phyloP scores from a whole-genome alignment of 805 yeast species.

The Starmerella gropengiesseri region DNA sequence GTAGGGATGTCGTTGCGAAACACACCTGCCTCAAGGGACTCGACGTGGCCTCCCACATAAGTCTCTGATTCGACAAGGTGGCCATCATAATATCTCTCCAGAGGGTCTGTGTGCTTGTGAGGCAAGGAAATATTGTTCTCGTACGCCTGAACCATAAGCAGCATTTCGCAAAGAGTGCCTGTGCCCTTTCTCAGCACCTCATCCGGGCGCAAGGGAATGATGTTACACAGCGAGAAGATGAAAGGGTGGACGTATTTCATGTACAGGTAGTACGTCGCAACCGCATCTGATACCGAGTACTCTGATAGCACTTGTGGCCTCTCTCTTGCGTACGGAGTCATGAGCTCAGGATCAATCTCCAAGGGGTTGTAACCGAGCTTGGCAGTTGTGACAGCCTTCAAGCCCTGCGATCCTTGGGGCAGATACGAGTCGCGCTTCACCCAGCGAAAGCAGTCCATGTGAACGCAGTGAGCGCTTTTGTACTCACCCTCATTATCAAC shows the following conservation, averaged over 20 bases:
- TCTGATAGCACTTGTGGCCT: slow-evolving; percentile 87
- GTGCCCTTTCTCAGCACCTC: slow-evolving; percentile 95
- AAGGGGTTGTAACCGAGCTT: slow-evolving; percentile 93
- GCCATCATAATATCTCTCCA: slow-evolving; percentile 91
- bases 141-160: slow-evolving; percentile 90
- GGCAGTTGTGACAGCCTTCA: slow-evolving; percentile 93
- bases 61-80: slow-evolving; percentile 91
- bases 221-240: slow-evolving; percentile 87
- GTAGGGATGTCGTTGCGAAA: slow-evolving; percentile 77
- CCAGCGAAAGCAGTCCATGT: slow-evolving; percentile 97
- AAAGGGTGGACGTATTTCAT: slow-evolving; percentile 97
- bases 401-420: slow-evolving; percentile 98
- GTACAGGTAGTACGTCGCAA: slow-evolving; percentile 90
- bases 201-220: slow-evolving; percentile 92
- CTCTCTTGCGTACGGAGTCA: slow-evolving; percentile 96
- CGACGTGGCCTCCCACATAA: slow-evolving; percentile 98
- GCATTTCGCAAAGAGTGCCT: slow-evolving; percentile 97
- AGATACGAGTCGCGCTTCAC: slow-evolving; percentile 93
- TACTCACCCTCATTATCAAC: slow-evolving; percentile 90
- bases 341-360: slow-evolving; percentile 91
- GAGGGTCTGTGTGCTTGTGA: slow-evolving; percentile 85
- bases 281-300: slow-evolving; percentile 98
- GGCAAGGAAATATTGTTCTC: slow-evolving; percentile 68
- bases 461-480: slow-evolving; percentile 83
- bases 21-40: slow-evolving; percentile 94